Base-by-base conservation (phyloP, 1,284 basidiomycete genomes). In the Moniliophthora roreri region DNA sequence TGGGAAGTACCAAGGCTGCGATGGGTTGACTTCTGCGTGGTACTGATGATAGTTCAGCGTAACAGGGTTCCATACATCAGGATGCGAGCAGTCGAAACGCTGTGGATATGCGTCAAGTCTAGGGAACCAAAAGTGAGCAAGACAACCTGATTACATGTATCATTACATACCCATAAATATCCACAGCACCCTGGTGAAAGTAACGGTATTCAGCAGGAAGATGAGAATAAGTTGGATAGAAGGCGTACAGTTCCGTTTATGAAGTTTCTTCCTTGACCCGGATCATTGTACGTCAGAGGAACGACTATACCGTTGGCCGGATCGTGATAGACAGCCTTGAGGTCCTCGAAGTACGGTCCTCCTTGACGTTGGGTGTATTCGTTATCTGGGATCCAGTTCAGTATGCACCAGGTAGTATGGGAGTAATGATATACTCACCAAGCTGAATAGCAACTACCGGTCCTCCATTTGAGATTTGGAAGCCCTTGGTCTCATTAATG, bases 381-480 rank as follows among this genome's bases (percentile, higher is more conserved):
- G 52, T 93, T 93, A 62, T 93, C 91, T 83, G 63, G 38, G 39
- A 20, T 21, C 34, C 16, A 50, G 23, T 21, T 39, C 45, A 28
- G 54, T 41, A 52, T 13, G 48, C 51, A 41, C 42, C 15, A 10
- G 7, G 7, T 8, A 48, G 20, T 13, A 41, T 32, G 15, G 32
- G 7, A n/a, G 8, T 1, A 3, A 32, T 28, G 2, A 18, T 8
- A 24, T 2, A 59, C 72, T 52, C 58, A 87, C 85, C 87, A 28
- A 89, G 70, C 66, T 89, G 87, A 1, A 88, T 75, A 15, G 85
- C 85, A 54, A 93, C 89, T 15, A 91, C 79, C 4, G 89, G 86
- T 2, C 89, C 89, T 23, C 86, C 87, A 52, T 76, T 67, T 15
- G 75, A 78, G 26, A 93, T 80, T 64, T 93, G 90, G 58, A 89